A percentile compares a stretch with the other conserved stretches of the same genome.
Evolutionary conservation across 805 yeast species (phyloP).

Genomic region (Schwanniomyces vanrijiae): DNA sequence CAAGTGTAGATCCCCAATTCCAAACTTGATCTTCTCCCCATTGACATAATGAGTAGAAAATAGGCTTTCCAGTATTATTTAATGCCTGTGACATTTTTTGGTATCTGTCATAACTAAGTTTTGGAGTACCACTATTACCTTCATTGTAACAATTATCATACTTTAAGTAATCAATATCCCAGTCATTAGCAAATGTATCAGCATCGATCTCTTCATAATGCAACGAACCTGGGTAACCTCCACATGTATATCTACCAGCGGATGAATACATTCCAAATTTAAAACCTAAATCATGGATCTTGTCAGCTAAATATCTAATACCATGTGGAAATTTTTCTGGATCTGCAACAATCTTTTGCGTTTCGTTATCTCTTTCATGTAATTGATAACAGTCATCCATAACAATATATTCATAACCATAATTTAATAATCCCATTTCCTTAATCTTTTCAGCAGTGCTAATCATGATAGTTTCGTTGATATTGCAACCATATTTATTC

Average conservation of each 20-base stretch:
- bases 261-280: slow-evolving; percentile 31
- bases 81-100: slow-evolving; percentile 25
- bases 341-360: slow-evolving; percentile 14
- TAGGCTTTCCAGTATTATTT: slow-evolving; percentile 23
- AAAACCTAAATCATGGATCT: slow-evolving; percentile 20
- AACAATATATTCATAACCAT: slow-evolving; percentile 26
- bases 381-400: slow-evolving; percentile 29
- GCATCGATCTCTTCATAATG: slow-evolving; percentile 27
- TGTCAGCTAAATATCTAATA: slow-evolving; percentile 18
- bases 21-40: slow-evolving; percentile 31
- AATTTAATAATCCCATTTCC: slow-evolving; percentile 19
- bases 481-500: slow-evolving; percentile 26
- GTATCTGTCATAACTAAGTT: slow-evolving; percentile 22
- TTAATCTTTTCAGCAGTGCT: slow-evolving; percentile 19
- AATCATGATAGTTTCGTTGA: slow-evolving; percentile 19
- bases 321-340: slow-evolving; percentile 24
- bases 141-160: slow-evolving; percentile 30
- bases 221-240: slow-evolving; percentile 27
- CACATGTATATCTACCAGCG: slow-evolving; percentile 32
- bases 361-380: slow-evolving; percentile 15
- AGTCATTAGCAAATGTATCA: slow-evolving; percentile 18
- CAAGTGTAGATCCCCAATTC: slow-evolving; percentile 25
- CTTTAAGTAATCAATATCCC: slow-evolving; percentile 28
- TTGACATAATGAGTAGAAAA: slow-evolving; percentile 26
- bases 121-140: slow-evolving; percentile 23